A percentile compares a stretch with the other conserved stretches of the same genome.
phyloP scores from a whole-genome alignment of 495 filamentous ascomycete genomes.

The Tuber magnatum region DNA sequence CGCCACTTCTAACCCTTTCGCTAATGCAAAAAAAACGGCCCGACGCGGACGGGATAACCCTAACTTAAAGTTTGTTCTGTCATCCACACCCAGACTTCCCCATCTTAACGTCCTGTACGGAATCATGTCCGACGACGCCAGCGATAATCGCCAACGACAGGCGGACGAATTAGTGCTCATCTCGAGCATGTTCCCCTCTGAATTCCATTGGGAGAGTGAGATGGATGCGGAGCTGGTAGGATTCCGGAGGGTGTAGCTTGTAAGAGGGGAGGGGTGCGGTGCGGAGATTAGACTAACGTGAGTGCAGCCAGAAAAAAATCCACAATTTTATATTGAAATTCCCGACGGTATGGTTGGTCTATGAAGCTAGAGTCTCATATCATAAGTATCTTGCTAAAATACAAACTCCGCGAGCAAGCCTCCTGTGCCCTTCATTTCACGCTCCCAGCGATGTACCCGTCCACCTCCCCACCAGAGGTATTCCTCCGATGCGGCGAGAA shows the following conservation, averaged over 20 bases:
- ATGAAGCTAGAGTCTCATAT: neutral
- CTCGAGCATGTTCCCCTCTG: neutral
- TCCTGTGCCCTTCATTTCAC: conserved; percentile 4
- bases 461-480: neutral
- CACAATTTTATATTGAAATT: neutral
- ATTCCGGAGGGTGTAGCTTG: neutral
- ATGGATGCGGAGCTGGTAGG: neutral
- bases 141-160: neutral
- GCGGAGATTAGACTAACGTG: neutral
- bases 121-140: neutral
- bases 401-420: neutral
- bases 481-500: conserved; percentile 1
- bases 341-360: neutral
- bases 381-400: neutral
- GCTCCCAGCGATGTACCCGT: neutral
- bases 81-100: neutral
- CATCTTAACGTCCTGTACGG: no score
- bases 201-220: neutral
- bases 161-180: conserved; percentile 1
- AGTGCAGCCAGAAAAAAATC: neutral
- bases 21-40: neutral
- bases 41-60: neutral
- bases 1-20: neutral
- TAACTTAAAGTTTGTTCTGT: neutral
- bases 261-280: neutral